Evolutionary conservation across 2,329 filamentous ascomycete genomes (phyloP), one percentile per base, ranked within the genome.

Genomic region (Paecilomyces niveus): DNA sequence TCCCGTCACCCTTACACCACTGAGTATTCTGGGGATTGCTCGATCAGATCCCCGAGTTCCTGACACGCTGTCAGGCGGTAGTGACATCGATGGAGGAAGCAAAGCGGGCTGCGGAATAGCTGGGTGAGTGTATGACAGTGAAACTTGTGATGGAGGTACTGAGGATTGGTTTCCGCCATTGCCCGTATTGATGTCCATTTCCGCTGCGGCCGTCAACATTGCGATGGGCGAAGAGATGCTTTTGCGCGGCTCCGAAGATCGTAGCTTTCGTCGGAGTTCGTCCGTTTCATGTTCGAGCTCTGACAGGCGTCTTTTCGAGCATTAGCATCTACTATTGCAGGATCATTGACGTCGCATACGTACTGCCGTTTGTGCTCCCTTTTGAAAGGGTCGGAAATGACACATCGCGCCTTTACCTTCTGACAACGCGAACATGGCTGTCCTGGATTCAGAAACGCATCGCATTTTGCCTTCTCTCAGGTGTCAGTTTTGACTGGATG

Each of bases 351-450:
- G 13, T 24, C 9, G 7, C 24, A 55, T 29, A 62, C 71, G 24
- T 63, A 74, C 71, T 72, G 70, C 54, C 75, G 72, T 59, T 77
- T 78, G 57, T 76, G 72, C 58, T 77, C 74, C 55, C 75, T 65
- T 51, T 71, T 75, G 66, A 77, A 78, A 3, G 71, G 72, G 24
- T 76, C 74, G 1, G 74, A 76, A n/a, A 77, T 68, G 29, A 73
- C 64, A 58, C 75, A 78, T 21, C 64, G 55, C 9, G 67, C 62
- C 45, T 69, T 66, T 58, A 76, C 67, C 58, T 72, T 76, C 22
- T 64, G 65, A 58, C 75, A 78, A 56, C 75, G 68, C 32, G 70
- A 65, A 59, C 75, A 78, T 13, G 74, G 71, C 26, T 68, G 61
- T 49, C 65, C 66, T 6, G 68, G 68, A 57, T 71, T 68, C 21